Evolutionary conservation across 306 rosid genomes (phyloP).

Genomic region (Comarum palustre): DNA sequence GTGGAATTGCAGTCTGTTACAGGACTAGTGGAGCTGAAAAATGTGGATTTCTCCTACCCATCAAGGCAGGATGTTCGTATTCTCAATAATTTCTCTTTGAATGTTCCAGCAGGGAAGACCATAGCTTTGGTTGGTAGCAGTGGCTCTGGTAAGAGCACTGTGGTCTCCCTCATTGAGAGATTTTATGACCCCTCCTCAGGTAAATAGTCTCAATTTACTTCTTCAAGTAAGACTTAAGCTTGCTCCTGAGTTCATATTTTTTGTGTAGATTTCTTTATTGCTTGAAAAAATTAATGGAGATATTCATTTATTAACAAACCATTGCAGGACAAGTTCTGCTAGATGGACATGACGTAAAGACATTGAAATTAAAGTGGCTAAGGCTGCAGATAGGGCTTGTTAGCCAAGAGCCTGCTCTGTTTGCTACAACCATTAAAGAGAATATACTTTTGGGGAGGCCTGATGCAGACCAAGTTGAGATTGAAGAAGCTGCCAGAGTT

Average conservation of each 20-base stretch:
- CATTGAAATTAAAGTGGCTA: slow-evolving; percentile 78
- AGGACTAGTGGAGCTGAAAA: slow-evolving; percentile 79
- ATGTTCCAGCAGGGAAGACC: slow-evolving; percentile 93
- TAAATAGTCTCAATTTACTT: slow-evolving; percentile 17
- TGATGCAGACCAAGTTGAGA: slow-evolving; percentile 83
- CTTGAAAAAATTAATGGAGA: not conserved
- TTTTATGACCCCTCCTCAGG: slow-evolving; percentile 92
- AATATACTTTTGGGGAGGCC: slow-evolving; percentile 92
- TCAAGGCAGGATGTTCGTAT: slow-evolving; percentile 80
- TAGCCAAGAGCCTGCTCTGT: slow-evolving; percentile 97
- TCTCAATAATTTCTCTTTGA: slow-evolving; percentile 63
- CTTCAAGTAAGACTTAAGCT: slow-evolving; percentile 9
- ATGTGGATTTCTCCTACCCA: slow-evolving; percentile 83
- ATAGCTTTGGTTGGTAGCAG: slow-evolving; percentile 97
- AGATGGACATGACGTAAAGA: slow-evolving; percentile 88
- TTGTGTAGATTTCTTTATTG: not conserved
- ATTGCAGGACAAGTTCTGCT: slow-evolving; percentile 79
- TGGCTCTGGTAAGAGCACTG: slow-evolving; percentile 98
- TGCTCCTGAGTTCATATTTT: slow-evolving; percentile 1
- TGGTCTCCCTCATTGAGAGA: slow-evolving; percentile 92
- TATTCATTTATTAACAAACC: slow-evolving; percentile 10
- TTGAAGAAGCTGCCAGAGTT: slow-evolving; percentile 96
- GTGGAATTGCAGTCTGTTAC: slow-evolving; percentile 68
- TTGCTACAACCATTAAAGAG: slow-evolving; percentile 89
- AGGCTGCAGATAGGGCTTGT: slow-evolving; percentile 97